phyloP scores from a whole-genome alignment of 129 eudicot genomes.

The Artemisia annua region DNA sequence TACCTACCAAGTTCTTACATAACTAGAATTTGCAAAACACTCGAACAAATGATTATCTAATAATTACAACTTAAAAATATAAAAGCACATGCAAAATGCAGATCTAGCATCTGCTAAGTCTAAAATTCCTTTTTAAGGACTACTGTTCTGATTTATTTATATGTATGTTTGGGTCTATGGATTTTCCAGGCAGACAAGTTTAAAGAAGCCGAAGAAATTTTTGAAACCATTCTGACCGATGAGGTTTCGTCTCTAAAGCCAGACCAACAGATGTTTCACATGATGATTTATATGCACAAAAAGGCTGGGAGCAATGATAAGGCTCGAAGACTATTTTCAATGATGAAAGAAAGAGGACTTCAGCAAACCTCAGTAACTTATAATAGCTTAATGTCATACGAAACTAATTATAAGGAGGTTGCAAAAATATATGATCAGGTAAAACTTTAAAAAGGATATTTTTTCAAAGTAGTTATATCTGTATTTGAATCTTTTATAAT shows the following conservation, averaged over 20 bases:
- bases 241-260: slow-evolving; percentile 63
- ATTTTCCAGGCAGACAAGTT: slow-evolving; percentile 77
- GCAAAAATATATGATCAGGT: slow-evolving; percentile 85
- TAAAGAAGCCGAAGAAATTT: slow-evolving; percentile 78
- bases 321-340: slow-evolving; percentile 68
- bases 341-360: slow-evolving; percentile 82
- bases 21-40: too few species aligned
- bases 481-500: background rate
- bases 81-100: too few species aligned
- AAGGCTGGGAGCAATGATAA: slow-evolving; percentile 82
- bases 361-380: slow-evolving; percentile 71
- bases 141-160: background rate
- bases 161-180: slow-evolving; percentile 6
- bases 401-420: slow-evolving; percentile 82
- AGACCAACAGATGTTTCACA: slow-evolving; percentile 95
- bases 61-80: too few species aligned
- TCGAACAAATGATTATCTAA: too few species aligned
- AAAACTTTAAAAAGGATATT: slow-evolving; percentile 17
- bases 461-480: background rate
- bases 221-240: slow-evolving; percentile 63
- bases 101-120: too few species aligned
- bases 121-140: too few species aligned
- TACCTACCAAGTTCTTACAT: too few species aligned
- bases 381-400: slow-evolving; percentile 92
- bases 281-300: slow-evolving; percentile 96